Base-by-base conservation (phyloP, 2,329 filamentous ascomycete species). In the Cytospora mali region DNA sequence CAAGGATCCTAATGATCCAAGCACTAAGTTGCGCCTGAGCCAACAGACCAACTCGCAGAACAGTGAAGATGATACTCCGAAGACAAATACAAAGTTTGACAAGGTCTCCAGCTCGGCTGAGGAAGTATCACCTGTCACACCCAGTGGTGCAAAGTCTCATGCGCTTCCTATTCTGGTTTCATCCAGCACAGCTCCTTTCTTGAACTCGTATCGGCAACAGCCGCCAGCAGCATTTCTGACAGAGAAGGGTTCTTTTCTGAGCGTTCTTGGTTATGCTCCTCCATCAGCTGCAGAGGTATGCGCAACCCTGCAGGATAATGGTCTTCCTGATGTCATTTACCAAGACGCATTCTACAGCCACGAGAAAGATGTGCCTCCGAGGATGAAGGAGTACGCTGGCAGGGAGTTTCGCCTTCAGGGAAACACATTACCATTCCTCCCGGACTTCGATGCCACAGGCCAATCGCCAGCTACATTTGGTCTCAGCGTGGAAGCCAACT, bases 331-430 rank as follows among this genome's bases (percentile, higher is more conserved):
- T 62, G 83, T 90, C 16, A 83, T 97, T 55, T 96, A 97, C 67
- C 91, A 93, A 73, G 88, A 93, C 71, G 88, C 93, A 0, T 93
- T 89, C 70, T 98, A 97, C 72, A 91, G 93, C 68, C 82, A 91
- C 29, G 92, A 96, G 65, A 82, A 81, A 56, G 95, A 98, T 75
- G 90, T 97, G 0, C 93, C 93, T 14, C 83, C 88, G 46, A 84
- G 89, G 58, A 76, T 83, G 33, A 83, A 92, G 58, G 92, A 97
- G 74, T 98, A 97, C 76, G 94, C 91, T 7, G 94, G 94, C 4
- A 87, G 88, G 68, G 91, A 96, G 69, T 97, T 96, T 72, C 89
- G 86, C 62, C 77, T 97, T 7, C 84, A 87, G 69, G 89, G 93
- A 64, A 87, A 84, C 59, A 91, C 89, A 1, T 72, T 96, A 9